Base-by-base conservation (phyloP, 768 basidiomycete genomes). In the Mycena epipterygia region DNA sequence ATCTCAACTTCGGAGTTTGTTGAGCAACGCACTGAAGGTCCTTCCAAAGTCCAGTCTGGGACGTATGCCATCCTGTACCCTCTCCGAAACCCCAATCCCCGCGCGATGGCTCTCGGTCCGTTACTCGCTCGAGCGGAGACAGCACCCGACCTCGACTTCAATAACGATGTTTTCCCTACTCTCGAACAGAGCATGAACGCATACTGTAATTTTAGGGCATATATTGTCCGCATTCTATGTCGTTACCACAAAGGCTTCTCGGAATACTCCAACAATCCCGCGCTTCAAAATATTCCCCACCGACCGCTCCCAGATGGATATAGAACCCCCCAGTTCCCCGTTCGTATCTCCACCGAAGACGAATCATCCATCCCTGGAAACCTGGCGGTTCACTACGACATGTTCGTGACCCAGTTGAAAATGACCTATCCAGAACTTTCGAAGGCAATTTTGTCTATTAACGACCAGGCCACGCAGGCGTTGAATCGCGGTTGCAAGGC, bases 31-130 rank as follows among this genome's bases (percentile, higher is more conserved):
- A 46, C 37, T 25, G 37, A n/a, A 19, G 56, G 57, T 11, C 74
- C 76, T 2, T 48, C 69, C 3, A 78, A 76, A 35, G 76, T 75
- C 5, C 70, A 73, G 6, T 74, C 72, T 2, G 74, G 74, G 0
- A 78, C 74, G 0, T 63, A 72, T 16, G 61, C 67, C 2, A 37
- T 75, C 19, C 23, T 77, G 1, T 77, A 77, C 35, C 35, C 23
- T 5, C 59, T 76, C 6, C 52, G 49, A 9, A 74, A 76, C 37
- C 57, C 51, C 2, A n/a, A 14, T 1, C 17, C 16, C 2, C 46
- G 52, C 29, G 32, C 61, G 23, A 71, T 71, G 70, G 59, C 60
- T 1, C 32, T 71, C 6, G 70, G 58, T 2, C 39, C 39, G 16
- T 17, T 41, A 17, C 39, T 41, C 5, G 39, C 39, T 17, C 12